Percentiles rank a stretch among this genome's conserved stretches.
Conservation (phyloP, 768 basidiomycete species). For the Astraeus odoratus region DNA sequence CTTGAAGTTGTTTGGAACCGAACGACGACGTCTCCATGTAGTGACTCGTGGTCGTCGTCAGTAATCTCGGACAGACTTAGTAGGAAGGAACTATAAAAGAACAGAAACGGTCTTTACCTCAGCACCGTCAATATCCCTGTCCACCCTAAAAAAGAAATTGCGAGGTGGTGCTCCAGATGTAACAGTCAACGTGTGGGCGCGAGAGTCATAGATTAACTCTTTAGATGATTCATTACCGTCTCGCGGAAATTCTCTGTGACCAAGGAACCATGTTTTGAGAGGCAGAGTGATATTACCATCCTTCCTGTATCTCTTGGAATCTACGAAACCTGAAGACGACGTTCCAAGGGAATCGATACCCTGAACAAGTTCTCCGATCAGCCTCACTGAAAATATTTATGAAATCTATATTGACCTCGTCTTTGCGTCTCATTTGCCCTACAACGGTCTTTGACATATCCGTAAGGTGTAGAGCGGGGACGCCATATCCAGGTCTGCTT, state of each 20-base stretch:
- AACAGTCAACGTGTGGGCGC: constrained; percentile 7
- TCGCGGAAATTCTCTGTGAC: constrained; percentile 13
- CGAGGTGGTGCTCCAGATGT: constrained; percentile 7
- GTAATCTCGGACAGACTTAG: constrained; percentile 17
- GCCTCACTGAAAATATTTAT: background rate
- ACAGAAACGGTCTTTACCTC: constrained; percentile 10
- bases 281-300: constrained; percentile 11
- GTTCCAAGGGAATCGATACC: constrained; percentile 11
- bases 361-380: background rate
- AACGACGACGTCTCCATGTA: constrained; percentile 17
- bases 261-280: constrained; percentile 23
- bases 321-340: constrained; percentile 21
- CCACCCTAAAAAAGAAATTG: constrained; percentile 12
- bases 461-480: constrained; percentile 5
- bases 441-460: background rate
- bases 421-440: constrained; percentile 20
- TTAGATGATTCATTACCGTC: constrained; percentile 7
- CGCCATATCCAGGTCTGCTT: background rate
- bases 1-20: constrained; percentile 10
- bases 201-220: constrained; percentile 10
- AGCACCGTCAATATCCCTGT: constrained; percentile 7
- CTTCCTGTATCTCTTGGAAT: constrained; percentile 11
- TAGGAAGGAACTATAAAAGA: background rate
- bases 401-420: constrained; percentile 14
- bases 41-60: constrained; percentile 2